Evolutionary conservation across 805 yeast genomes (phyloP).

Genomic region (Cephaloascus fragrans): DNA sequence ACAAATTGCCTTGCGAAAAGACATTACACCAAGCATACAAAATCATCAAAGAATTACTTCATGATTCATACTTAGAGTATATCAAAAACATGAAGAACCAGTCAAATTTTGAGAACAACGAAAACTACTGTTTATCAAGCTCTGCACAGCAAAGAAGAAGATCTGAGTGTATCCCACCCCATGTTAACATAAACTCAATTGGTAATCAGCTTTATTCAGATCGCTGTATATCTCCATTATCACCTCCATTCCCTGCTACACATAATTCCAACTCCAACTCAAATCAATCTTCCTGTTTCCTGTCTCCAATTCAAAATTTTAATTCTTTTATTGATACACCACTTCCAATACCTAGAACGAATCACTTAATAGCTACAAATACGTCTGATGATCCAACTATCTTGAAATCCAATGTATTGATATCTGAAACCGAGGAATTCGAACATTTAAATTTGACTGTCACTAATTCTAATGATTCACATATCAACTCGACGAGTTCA

Average conservation of each 20-base stretch:
- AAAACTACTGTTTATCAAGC: conserved; percentile 8
- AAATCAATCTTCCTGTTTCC: neutral
- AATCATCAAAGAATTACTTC: conserved; percentile 18
- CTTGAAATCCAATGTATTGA: no score
- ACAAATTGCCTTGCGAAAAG: conserved; percentile 1
- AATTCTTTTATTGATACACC: neutral
- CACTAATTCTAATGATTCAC: neutral
- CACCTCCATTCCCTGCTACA: neutral
- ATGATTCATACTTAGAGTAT: conserved; percentile 23
- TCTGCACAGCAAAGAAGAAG: conserved; percentile 6
- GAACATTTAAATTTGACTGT: neutral
- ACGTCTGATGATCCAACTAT: no score
- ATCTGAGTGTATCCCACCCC: neutral
- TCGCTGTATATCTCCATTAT: neutral
- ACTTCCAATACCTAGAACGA: neutral
- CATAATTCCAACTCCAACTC: neutral
- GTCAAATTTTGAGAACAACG: conserved; percentile 9
- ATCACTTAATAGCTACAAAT: neutral
- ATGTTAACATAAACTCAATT: neutral
- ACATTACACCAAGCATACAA: conserved; percentile 8
- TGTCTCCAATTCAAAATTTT: neutral
- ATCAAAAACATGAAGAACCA: conserved; percentile 10
- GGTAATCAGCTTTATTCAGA: conserved; percentile 1
- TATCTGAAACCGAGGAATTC: neutral
- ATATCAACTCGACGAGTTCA: neutral